Conservation (phyloP, 2,329 filamentous ascomycete species). For the Cercospora berteroae region DNA sequence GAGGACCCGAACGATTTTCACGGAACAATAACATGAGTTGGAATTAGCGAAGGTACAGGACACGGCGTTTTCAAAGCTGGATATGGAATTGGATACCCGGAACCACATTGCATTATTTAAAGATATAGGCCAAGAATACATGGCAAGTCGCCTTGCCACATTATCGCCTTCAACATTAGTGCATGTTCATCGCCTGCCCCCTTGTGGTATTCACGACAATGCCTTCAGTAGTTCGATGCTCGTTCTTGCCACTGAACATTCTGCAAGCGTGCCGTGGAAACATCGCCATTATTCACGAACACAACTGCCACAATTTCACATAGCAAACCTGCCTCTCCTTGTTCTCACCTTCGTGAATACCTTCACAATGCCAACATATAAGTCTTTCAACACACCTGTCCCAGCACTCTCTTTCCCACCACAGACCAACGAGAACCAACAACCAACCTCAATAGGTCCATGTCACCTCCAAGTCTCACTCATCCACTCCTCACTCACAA, state of each 20-base stretch:
- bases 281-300: not conserved
- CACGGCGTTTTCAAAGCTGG: not conserved
- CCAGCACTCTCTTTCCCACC: not conserved
- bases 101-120: not conserved
- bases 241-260: not conserved
- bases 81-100: conserved; percentile 3
- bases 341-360: not conserved
- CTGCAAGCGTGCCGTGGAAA: not conserved
- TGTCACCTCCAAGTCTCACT: not conserved
- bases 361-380: not conserved
- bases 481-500: not conserved
- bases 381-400: not conserved
- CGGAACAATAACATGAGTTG: conserved; percentile 1
- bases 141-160: not conserved
- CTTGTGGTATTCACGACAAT: not conserved
- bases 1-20: not conserved
- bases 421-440: not conserved
- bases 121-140: not conserved
- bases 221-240: not conserved
- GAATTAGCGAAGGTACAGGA: not conserved
- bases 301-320: not conserved
- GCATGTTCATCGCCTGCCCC: not conserved
- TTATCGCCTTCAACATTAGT: not conserved
- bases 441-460: not conserved
- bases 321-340: not conserved